Evolutionary conservation across 1,139 yeast species (phyloP).

Genomic region (Protomyces lactucae-debilis): DNA sequence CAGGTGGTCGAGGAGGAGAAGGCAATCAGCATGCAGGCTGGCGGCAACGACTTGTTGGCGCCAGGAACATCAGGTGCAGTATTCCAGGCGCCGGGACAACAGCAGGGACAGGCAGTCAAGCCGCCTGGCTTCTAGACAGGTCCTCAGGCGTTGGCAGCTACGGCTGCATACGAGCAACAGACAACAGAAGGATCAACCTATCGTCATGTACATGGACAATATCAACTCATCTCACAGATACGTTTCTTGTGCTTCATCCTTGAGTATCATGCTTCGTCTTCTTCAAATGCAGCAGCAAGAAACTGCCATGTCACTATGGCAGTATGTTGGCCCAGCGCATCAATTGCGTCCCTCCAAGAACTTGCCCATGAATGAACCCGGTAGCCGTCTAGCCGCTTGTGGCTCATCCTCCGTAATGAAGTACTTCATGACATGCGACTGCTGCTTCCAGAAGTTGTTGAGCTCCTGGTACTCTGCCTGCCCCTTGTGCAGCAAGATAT

Average conservation of each 20-base stretch:
- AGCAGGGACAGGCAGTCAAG: slow-evolving; percentile 19
- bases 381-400: slow-evolving; percentile 10
- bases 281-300: not conserved
- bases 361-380: slow-evolving; percentile 20
- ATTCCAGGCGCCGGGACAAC: slow-evolving; percentile 12
- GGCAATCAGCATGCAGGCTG: slow-evolving; percentile 60
- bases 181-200: too few species aligned
- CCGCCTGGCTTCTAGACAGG: slow-evolving; percentile 23
- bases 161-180: too few species aligned
- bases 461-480: slow-evolving; percentile 86
- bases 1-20: slow-evolving; percentile 48
- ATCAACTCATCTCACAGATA: not conserved
- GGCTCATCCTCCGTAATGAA: slow-evolving; percentile 25
- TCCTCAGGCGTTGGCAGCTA: not conserved
- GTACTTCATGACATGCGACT: slow-evolving; percentile 68
- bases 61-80: slow-evolving; percentile 18
- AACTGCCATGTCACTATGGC: not conserved
- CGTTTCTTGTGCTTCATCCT: not conserved
- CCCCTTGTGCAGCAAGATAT: slow-evolving; percentile 63
- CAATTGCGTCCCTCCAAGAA: slow-evolving; percentile 23
- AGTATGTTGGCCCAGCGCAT: not conserved
- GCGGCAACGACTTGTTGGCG: slow-evolving; percentile 21
- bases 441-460: slow-evolving; percentile 87
- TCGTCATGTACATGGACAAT: not conserved
- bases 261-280: not conserved